Percentiles rank a stretch among this genome's conserved stretches.
Evolutionary conservation across 2,329 filamentous ascomycete genomes (phyloP).

Genomic region (Colletotrichum sp.): DNA sequence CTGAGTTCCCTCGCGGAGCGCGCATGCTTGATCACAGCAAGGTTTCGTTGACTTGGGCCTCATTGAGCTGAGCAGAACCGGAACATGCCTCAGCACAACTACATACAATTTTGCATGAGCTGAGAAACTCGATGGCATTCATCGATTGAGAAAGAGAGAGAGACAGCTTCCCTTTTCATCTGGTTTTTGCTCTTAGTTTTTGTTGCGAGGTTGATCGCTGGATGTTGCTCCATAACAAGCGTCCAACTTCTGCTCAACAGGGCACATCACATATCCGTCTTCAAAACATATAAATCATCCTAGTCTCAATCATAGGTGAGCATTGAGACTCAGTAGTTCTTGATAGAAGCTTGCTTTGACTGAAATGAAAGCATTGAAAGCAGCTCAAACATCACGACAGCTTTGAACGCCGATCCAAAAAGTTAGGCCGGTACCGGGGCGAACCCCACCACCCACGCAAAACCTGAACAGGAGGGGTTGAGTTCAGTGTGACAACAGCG

Average conservation of each 20-base stretch:
- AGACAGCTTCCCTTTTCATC: background rate
- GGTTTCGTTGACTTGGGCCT: background rate
- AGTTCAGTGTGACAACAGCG: background rate
- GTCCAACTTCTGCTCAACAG: background rate
- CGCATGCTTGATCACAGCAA: background rate
- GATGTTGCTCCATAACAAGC: background rate
- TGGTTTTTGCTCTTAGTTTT: background rate
- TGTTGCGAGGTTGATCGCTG: background rate
- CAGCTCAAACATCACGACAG: background rate
- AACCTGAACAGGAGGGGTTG: slow-evolving; percentile 14
- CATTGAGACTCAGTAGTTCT: background rate
- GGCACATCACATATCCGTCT: background rate
- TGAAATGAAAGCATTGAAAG: background rate
- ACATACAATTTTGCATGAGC: background rate
- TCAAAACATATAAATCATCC: background rate
- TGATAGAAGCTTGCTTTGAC: background rate
- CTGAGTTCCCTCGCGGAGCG: background rate
- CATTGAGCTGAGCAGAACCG: background rate
- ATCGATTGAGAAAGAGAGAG: background rate
- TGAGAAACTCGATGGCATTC: background rate
- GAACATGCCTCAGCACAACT: background rate
- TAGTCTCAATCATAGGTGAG: background rate
- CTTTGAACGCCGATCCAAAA: background rate
- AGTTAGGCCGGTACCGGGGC: slow-evolving; percentile 14
- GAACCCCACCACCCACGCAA: slow-evolving; percentile 21